Conservation (phyloP, 2,329 filamentous ascomycete genomes). For the Fusarium gaditjirri region DNA sequence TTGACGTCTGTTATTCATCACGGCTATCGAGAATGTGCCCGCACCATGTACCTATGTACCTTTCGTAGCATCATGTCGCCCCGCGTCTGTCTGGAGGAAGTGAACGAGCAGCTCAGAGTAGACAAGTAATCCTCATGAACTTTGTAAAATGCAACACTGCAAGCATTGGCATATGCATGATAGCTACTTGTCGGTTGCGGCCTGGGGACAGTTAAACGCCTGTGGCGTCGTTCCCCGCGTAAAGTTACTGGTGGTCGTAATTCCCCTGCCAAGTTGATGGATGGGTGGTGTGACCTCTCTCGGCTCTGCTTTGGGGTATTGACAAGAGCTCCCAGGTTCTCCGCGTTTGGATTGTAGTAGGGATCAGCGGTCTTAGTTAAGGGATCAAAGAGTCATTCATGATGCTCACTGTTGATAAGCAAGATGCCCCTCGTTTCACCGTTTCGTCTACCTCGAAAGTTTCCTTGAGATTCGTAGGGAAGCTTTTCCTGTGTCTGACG, state of each 20-base stretch:
- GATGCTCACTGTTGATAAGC: slow-evolving; percentile 30
- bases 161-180: slow-evolving; percentile 21
- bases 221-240: slow-evolving; percentile 29
- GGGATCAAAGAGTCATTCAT: slow-evolving; percentile 23
- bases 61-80: background rate
- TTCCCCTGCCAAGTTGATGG: slow-evolving; percentile 36
- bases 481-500: slow-evolving; percentile 5
- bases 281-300: slow-evolving; percentile 33
- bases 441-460: background rate
- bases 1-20: slow-evolving; percentile 18
- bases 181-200: slow-evolving; percentile 9
- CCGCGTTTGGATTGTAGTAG: slow-evolving; percentile 18
- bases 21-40: background rate
- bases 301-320: slow-evolving; percentile 11
- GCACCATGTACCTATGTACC: background rate
- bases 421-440: background rate
- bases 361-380: slow-evolving; percentile 21
- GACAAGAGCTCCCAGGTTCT: slow-evolving; percentile 16
- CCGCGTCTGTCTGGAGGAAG: background rate
- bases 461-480: background rate
- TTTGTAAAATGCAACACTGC: slow-evolving; percentile 25
- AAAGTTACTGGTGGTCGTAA: slow-evolving; percentile 28
- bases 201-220: slow-evolving; percentile 13
- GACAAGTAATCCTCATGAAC: slow-evolving; percentile 3
- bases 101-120: background rate